Percentiles rank a stretch among this genome's conserved stretches.
Evolutionary conservation across 2,329 filamentous ascomycete genomes (phyloP).

Genomic region (Lithohypha guttulata): DNA sequence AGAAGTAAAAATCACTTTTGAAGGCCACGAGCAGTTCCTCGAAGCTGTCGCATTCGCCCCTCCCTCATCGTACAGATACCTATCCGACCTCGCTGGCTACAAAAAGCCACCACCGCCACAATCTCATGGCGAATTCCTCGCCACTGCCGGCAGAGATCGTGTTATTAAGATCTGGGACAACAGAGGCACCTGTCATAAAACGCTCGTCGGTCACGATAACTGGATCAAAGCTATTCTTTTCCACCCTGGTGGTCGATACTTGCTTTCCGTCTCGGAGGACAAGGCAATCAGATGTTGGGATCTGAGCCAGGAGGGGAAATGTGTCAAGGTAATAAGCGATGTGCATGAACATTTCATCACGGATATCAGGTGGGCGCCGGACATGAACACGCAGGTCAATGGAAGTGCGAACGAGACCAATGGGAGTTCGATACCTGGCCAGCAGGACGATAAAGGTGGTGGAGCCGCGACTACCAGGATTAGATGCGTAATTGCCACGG

Average conservation of each 20-base stretch:
- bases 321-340: slow-evolving; percentile 69
- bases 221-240: slow-evolving; percentile 83
- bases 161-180: slow-evolving; percentile 83
- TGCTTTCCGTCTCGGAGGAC: slow-evolving; percentile 78
- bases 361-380: slow-evolving; percentile 79
- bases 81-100: slow-evolving; percentile 66
- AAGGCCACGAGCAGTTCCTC: slow-evolving; percentile 77
- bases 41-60: slow-evolving; percentile 84
- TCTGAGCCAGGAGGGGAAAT: slow-evolving; percentile 76
- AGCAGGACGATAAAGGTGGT: slow-evolving; percentile 32
- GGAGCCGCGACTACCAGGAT: too few relatives aligned
- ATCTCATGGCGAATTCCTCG: slow-evolving; percentile 76
- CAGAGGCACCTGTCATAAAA: slow-evolving; percentile 73
- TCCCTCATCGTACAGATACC: slow-evolving; percentile 61
- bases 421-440: slow-evolving; percentile 3
- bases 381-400: slow-evolving; percentile 31
- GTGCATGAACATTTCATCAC: slow-evolving; percentile 77
- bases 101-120: slow-evolving; percentile 68
- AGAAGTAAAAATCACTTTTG: slow-evolving; percentile 67
- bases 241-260: slow-evolving; percentile 83
- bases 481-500: slow-evolving; percentile 76
- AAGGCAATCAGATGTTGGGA: slow-evolving; percentile 94
- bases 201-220: slow-evolving; percentile 79
- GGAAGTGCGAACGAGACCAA: slow-evolving; percentile 11
- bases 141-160: slow-evolving; percentile 82